phyloP scores from a whole-genome alignment of 176 grass and related monocot genomes.

The Saccharum spontaneum region DNA sequence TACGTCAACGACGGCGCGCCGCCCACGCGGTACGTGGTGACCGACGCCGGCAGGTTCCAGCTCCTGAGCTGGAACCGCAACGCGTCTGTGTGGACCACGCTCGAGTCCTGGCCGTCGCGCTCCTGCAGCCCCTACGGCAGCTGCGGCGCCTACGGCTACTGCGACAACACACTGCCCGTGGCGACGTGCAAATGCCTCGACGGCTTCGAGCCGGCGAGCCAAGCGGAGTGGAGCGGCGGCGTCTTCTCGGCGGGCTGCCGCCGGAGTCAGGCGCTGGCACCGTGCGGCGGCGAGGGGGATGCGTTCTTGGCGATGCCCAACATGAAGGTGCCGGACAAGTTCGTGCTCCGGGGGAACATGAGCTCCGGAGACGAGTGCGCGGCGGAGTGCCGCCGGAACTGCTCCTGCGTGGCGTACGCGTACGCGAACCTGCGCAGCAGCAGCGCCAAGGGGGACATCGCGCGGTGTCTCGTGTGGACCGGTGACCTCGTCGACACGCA shows the following conservation, averaged over 20 bases:
- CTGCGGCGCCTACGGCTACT: slow-evolving; percentile 49
- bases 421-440: slow-evolving; percentile 39
- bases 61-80: slow-evolving; percentile 25
- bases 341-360: slow-evolving; percentile 5
- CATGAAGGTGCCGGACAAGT: slow-evolving; percentile 55
- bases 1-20: slow-evolving; percentile 16
- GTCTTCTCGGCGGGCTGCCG: slow-evolving; percentile 23
- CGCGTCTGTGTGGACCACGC: background rate
- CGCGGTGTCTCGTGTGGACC: slow-evolving; percentile 52
- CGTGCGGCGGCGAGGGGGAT: background rate
- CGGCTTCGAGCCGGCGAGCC: slow-evolving; percentile 32
- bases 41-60: slow-evolving; percentile 4
- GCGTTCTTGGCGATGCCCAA: slow-evolving; percentile 31
- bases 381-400: slow-evolving; percentile 48
- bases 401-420: slow-evolving; percentile 68
- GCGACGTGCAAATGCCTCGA: slow-evolving; percentile 44
- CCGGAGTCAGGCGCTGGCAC: slow-evolving; percentile 21
- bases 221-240: background rate
- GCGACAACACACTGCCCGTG: slow-evolving; percentile 8
- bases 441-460: slow-evolving; percentile 10
- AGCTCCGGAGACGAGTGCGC: slow-evolving; percentile 39
- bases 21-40: background rate
- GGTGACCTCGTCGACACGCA: slow-evolving; percentile 48
- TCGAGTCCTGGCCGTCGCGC: background rate
- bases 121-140: slow-evolving; percentile 17